These are phyloP conservation scores for Chaetomium sp. DNA, from an alignment of 2,329 filamentous ascomycete species.

Conservation along the genomic window DNA sequence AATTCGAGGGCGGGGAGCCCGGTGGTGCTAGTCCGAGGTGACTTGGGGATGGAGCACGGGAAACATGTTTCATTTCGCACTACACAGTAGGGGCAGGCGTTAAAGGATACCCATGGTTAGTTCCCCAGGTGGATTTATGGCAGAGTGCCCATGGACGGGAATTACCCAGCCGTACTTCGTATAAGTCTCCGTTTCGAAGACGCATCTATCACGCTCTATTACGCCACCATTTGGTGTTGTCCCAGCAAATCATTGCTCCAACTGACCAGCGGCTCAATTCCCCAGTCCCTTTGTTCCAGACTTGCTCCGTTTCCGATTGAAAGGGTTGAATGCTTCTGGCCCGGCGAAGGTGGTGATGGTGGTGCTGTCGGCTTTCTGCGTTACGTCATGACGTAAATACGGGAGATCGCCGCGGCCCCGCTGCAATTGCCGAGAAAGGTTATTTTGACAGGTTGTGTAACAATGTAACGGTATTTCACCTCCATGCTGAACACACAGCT, in stretches of 20 bases:
- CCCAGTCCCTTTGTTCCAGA: neutral
- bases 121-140: neutral
- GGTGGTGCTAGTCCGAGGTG: neutral
- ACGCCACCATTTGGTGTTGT: neutral
- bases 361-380: neutral
- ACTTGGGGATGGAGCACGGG: neutral
- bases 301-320: neutral
- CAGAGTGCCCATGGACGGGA: neutral
- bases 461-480: neutral
- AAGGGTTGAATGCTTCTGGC: neutral
- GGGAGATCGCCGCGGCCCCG: neutral
- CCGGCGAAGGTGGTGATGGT: neutral
- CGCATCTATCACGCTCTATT: neutral
- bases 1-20: neutral
- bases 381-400: neutral
- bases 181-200: neutral
- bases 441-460: neutral
- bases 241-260: neutral
- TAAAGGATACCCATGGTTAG: slow-evolving; percentile 16
- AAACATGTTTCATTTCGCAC: slow-evolving; percentile 5
- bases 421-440: neutral
- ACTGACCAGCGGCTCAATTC: too few species aligned
- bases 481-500: too few species aligned
- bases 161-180: neutral
- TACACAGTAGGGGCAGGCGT: slow-evolving; percentile 10